Percentiles rank a stretch among this genome's conserved stretches.
Conservation (phyloP, 441 rosid genomes). For the Erodium moschatum region DNA sequence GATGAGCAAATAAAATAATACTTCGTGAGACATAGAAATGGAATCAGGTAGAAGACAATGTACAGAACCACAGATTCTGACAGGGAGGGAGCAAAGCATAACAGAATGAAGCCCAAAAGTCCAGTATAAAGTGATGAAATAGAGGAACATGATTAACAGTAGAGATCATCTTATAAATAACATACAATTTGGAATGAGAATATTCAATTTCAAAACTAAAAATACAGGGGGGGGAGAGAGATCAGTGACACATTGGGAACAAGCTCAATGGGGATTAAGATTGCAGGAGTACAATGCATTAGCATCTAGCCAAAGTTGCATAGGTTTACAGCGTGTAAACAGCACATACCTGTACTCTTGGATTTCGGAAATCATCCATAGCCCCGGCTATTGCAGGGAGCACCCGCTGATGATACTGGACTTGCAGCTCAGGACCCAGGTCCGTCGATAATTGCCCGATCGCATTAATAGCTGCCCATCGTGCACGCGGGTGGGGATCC, state of each 20-base stretch:
- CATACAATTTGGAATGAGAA: background rate
- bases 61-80: background rate
- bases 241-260: background rate
- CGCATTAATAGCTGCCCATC: slow-evolving; percentile 53
- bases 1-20: background rate
- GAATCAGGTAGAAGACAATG: background rate
- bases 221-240: background rate
- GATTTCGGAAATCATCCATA: slow-evolving; percentile 46
- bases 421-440: slow-evolving; percentile 45
- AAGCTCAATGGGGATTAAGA: background rate
- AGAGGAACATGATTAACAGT: background rate
- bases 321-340: background rate
- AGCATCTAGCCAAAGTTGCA: background rate
- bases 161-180: background rate
- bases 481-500: slow-evolving; percentile 43
- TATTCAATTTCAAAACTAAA: background rate
- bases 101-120: background rate
- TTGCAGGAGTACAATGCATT: background rate
- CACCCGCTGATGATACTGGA: slow-evolving; percentile 37
- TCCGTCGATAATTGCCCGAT: slow-evolving; percentile 42
- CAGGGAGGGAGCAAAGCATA: background rate
- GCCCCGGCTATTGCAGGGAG: slow-evolving; percentile 43
- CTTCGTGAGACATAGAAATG: background rate
- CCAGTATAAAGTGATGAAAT: background rate
- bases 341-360: slow-evolving; percentile 42